Evolutionary conservation across 2,329 filamentous ascomycete species (phyloP).

Genomic region (Metarhizium rileyi): DNA sequence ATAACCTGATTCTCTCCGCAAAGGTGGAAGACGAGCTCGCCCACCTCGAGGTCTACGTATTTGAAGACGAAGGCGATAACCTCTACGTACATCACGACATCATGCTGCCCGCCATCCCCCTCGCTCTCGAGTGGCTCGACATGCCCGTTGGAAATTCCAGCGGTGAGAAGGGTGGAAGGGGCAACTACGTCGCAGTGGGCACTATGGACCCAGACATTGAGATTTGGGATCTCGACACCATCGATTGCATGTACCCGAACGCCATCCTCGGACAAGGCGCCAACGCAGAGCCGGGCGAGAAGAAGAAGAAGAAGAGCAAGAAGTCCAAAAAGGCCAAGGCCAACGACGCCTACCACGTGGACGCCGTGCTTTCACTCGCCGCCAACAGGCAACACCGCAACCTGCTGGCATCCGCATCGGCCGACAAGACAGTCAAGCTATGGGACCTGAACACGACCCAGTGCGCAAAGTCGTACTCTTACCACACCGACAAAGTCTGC

Average conservation of each 20-base stretch:
- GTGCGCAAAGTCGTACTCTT: slow-evolving; percentile 89
- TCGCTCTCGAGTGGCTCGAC: slow-evolving; percentile 93
- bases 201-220: slow-evolving; percentile 99
- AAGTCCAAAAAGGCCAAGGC: slow-evolving; percentile 64
- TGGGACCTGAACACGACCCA: slow-evolving; percentile 91
- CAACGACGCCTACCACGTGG: slow-evolving; percentile 88
- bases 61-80: slow-evolving; percentile 91
- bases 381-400: slow-evolving; percentile 92
- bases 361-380: slow-evolving; percentile 82
- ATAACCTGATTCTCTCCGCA: slow-evolving; percentile 85
- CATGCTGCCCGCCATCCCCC: slow-evolving; percentile 93
- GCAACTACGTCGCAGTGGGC: slow-evolving; percentile 89
- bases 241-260: slow-evolving; percentile 97
- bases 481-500: slow-evolving; percentile 97
- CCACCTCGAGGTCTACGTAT: slow-evolving; percentile 93
- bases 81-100: slow-evolving; percentile 99
- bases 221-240: slow-evolving; percentile 91
- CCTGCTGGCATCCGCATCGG: slow-evolving; percentile 85
- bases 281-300: slow-evolving; percentile 39
- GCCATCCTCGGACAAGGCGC: slow-evolving; percentile 78
- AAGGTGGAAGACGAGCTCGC: slow-evolving; percentile 96
- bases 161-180: slow-evolving; percentile 53
- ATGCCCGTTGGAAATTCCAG: slow-evolving; percentile 69
- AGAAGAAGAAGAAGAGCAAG: slow-evolving; percentile 77
- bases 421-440: slow-evolving; percentile 93